phyloP scores from a whole-genome alignment of 768 basidiomycete species.

The Boletus bicolor region DNA sequence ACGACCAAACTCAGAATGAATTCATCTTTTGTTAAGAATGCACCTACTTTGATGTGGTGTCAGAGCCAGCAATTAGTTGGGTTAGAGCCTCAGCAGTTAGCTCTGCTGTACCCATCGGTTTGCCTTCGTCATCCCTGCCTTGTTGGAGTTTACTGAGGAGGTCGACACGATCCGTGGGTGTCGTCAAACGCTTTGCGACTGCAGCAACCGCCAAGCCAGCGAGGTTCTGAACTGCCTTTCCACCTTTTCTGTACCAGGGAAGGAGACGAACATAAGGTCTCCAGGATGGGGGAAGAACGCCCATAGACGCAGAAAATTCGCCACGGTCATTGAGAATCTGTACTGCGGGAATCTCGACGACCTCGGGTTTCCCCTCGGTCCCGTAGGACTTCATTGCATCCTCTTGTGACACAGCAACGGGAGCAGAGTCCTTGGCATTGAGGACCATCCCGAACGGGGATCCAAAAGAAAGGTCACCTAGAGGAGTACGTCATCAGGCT shows the following conservation, averaged over 20 bases:
- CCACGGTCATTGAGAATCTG: constrained; percentile 86
- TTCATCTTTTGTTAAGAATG: background rate
- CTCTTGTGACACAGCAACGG: constrained; percentile 57
- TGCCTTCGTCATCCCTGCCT: constrained; percentile 73
- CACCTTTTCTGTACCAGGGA: constrained; percentile 76
- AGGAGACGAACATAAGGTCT: constrained; percentile 60
- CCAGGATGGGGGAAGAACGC: constrained; percentile 69
- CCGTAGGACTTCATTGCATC: constrained; percentile 58
- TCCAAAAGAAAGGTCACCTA: constrained; percentile 77
- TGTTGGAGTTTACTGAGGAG: constrained; percentile 77
- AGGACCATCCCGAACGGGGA: constrained; percentile 86
- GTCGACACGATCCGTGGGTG: constrained; percentile 72
- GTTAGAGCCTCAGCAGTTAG: constrained; percentile 87
- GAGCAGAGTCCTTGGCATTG: constrained; percentile 67
- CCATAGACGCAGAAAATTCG: constrained; percentile 82
- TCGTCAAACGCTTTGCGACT: constrained; percentile 70
- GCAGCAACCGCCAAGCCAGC: constrained; percentile 79
- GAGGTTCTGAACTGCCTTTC: constrained; percentile 62
- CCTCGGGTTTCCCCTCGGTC: constrained; percentile 41
- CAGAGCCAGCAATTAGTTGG: constrained; percentile 83
- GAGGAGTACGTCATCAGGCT: background rate
- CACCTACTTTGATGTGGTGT: constrained; percentile 88
- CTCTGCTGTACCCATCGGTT: constrained; percentile 76
- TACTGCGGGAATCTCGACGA: constrained; percentile 71
- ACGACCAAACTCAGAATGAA: background rate